A percentile compares a stretch with the other conserved stretches of the same genome.
Conservation (phyloP, 2,329 filamentous ascomycete genomes). For the Furcasterigmium furcatum region DNA sequence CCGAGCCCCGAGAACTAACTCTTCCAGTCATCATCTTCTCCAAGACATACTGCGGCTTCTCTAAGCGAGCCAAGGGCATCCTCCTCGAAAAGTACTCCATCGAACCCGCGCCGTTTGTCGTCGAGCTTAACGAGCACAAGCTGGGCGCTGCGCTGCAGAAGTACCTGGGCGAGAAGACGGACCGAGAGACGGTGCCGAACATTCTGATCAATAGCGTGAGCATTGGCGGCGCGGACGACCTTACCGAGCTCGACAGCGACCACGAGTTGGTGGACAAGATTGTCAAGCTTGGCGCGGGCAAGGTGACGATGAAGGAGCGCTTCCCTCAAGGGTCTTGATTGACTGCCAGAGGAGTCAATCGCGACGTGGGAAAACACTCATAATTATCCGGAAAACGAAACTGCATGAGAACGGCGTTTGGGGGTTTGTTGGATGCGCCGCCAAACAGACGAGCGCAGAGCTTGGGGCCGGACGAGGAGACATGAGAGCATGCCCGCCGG, state of each 20-base stretch:
- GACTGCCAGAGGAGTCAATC: background rate
- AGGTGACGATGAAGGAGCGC: slow-evolving; percentile 48
- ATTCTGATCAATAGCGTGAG: slow-evolving; percentile 83
- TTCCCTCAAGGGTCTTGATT: background rate
- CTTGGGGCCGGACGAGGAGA: too few relatives aligned
- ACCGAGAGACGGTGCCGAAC: slow-evolving; percentile 85
- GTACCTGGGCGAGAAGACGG: slow-evolving; percentile 69
- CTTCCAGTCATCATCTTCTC: slow-evolving; percentile 86
- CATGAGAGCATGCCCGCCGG: too few relatives aligned
- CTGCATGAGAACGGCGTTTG: background rate
- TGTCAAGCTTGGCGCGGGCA: slow-evolving; percentile 68
- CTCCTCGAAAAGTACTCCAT: slow-evolving; percentile 84
- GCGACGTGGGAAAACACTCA: too few relatives aligned
- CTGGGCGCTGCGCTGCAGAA: slow-evolving; percentile 72
- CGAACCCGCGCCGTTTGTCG: slow-evolving; percentile 76
- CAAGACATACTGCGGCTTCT: slow-evolving; percentile 88
- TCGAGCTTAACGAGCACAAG: slow-evolving; percentile 83
- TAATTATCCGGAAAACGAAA: background rate
- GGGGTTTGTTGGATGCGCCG: background rate
- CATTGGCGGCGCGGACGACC: slow-evolving; percentile 87
- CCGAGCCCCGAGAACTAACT: slow-evolving; percentile 5
- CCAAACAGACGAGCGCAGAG: background rate
- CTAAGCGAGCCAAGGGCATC: slow-evolving; percentile 79
- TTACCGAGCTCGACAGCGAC: slow-evolving; percentile 66
- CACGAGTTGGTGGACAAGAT: slow-evolving; percentile 70